Evolutionary conservation across 2,329 filamentous ascomycete species (phyloP).

Genomic region (Stromatinia cepivora): DNA sequence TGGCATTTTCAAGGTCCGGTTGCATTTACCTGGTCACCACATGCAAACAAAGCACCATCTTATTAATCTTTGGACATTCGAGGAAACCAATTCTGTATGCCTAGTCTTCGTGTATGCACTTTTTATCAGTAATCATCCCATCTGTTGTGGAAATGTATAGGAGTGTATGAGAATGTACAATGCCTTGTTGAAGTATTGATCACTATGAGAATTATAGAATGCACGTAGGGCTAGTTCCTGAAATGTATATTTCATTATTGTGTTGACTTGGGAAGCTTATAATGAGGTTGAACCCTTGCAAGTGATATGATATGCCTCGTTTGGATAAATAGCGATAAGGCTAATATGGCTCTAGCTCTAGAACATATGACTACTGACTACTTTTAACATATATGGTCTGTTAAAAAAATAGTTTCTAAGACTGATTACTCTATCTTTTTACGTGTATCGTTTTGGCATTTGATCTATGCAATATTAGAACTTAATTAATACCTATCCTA

Average conservation of each 20-base stretch:
- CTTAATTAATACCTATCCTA: neutral
- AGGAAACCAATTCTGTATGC: conserved; percentile 3
- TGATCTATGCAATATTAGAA: conserved; percentile 6
- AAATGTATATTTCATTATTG: too few species aligned
- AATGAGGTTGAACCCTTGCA: too few species aligned
- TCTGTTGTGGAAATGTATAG: neutral
- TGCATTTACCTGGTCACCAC: neutral
- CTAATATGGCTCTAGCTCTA: too few species aligned
- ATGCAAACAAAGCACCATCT: conserved; percentile 2
- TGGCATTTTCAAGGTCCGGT: neutral
- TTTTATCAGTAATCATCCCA: conserved; percentile 6
- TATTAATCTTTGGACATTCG: neutral
- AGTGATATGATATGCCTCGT: too few species aligned
- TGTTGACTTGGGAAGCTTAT: too few species aligned
- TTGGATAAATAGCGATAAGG: too few species aligned
- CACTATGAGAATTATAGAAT: too few species aligned
- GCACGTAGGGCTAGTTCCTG: too few species aligned
- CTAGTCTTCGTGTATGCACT: conserved; percentile 22
- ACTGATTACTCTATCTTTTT: conserved; percentile 7
- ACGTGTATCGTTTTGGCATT: neutral
- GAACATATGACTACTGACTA: too few species aligned
- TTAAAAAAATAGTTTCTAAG: neutral
- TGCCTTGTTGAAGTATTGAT: too few species aligned
- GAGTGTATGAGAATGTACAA: neutral
- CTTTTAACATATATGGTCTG: neutral